Percentiles rank a stretch among this genome's conserved stretches.
Conservation (phyloP, 2,329 filamentous ascomycete species). For the Xylariaceae sp. region DNA sequence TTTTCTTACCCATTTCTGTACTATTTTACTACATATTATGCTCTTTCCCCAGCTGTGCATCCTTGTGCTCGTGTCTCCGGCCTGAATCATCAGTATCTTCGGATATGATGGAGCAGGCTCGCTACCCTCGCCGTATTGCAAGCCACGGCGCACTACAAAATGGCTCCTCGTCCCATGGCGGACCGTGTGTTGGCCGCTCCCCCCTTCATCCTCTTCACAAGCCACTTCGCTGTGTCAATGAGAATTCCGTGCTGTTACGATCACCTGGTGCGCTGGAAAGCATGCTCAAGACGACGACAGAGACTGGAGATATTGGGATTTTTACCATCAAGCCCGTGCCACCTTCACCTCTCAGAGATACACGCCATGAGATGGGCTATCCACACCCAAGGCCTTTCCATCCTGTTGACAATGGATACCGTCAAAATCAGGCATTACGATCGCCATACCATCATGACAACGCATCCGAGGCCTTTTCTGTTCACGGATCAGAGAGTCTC, state of each 20-base stretch:
- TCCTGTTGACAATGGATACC: conserved; percentile 30
- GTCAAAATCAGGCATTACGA: conserved; percentile 39
- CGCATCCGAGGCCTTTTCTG: conserved; percentile 51
- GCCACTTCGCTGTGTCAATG: conserved; percentile 41
- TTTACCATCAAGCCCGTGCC: conserved; percentile 49
- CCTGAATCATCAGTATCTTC: conserved; percentile 9
- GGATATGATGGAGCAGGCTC: conserved; percentile 28
- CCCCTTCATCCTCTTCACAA: conserved; percentile 32
- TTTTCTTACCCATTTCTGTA: conserved; percentile 24
- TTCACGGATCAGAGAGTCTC: conserved; percentile 49
- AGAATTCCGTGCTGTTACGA: conserved; percentile 39
- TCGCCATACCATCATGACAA: conserved; percentile 48
- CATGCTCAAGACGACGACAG: conserved; percentile 62
- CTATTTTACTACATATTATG: conserved; percentile 28
- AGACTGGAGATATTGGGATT: conserved; percentile 59
- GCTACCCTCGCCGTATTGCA: conserved; percentile 30
- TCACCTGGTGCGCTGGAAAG: conserved; percentile 54
- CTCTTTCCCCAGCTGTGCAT: conserved; percentile 6
- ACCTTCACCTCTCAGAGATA: conserved; percentile 31
- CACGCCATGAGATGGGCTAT: conserved; percentile 29
- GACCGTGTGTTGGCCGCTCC: conserved; percentile 17
- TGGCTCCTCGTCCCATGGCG: conserved; percentile 26
- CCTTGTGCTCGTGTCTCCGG: conserved; percentile 11
- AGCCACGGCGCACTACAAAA: conserved; percentile 32
- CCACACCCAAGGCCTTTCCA: conserved; percentile 29